Percentiles rank a stretch among this genome's conserved stretches.
phyloP scores from a whole-genome alignment of 2,329 filamentous ascomycete species.

The Monilinia laxa region DNA sequence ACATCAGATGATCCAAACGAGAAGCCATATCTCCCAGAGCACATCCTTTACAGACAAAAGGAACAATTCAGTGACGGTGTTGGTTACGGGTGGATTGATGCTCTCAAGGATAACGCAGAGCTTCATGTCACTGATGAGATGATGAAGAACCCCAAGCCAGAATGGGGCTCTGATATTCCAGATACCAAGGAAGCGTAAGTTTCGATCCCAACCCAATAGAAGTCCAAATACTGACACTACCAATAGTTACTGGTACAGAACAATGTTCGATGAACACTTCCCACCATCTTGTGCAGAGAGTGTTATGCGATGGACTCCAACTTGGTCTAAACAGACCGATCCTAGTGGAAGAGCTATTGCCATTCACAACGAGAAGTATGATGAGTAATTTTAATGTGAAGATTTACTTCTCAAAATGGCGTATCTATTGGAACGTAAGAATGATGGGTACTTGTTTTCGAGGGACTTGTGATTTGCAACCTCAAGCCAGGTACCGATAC shows the following conservation, averaged over 20 bases:
- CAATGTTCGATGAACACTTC: slow-evolving; percentile 99
- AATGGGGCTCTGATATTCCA: slow-evolving; percentile 91
- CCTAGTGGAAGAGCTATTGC: slow-evolving; percentile 84
- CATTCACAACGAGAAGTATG: slow-evolving; percentile 74
- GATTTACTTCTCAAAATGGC: slow-evolving; percentile 1
- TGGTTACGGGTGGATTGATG: slow-evolving; percentile 98
- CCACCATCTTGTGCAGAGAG: slow-evolving; percentile 86
- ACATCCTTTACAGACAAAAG: slow-evolving; percentile 98
- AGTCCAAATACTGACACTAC: background rate
- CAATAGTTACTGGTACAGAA: slow-evolving; percentile 86
- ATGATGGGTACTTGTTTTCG: background rate
- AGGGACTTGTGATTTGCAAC: background rate
- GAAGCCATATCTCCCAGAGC: slow-evolving; percentile 86
- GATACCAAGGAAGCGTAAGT: slow-evolving; percentile 93
- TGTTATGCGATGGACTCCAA: slow-evolving; percentile 95
- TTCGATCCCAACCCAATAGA: background rate
- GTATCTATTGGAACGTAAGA: slow-evolving; percentile 13
- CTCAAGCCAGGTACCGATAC: background rate
- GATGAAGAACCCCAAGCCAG: slow-evolving; percentile 96
- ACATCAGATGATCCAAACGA: slow-evolving; percentile 79
- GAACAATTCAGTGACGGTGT: slow-evolving; percentile 99
- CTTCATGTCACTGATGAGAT: slow-evolving; percentile 90
- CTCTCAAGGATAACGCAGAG: slow-evolving; percentile 91
- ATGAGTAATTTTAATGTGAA: slow-evolving; percentile 40
- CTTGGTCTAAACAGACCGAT: slow-evolving; percentile 94